Conservation (phyloP, 2,329 filamentous ascomycete genomes). For the Beauveria varroae region DNA sequence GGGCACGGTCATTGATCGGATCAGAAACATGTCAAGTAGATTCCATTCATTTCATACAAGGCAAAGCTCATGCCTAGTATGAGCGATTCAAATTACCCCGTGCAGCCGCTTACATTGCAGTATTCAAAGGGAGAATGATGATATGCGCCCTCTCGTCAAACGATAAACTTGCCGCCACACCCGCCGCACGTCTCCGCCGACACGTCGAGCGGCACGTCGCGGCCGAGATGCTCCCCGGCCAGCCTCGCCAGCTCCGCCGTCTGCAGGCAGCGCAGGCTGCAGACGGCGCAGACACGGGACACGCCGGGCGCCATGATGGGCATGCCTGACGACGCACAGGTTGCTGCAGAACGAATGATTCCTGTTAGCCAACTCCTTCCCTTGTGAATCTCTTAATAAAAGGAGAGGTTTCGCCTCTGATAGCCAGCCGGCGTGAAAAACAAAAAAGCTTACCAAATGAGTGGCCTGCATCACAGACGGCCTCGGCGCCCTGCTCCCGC, state of each 20-base stretch:
- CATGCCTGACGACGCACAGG: conserved; percentile 45
- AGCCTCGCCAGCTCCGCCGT: conserved; percentile 32
- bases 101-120: not conserved
- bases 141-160: conserved; percentile 16
- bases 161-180: conserved; percentile 36
- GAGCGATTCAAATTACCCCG: not conserved
- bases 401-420: too few relatives aligned
- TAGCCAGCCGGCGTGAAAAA: too few relatives aligned
- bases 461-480: conserved; percentile 32
- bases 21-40: too few relatives aligned
- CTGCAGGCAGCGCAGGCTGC: conserved; percentile 43
- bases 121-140: not conserved
- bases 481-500: conserved; percentile 24
- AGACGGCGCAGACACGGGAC: conserved; percentile 48
- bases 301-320: conserved; percentile 47
- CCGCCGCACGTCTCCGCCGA: conserved; percentile 30
- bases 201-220: conserved; percentile 22
- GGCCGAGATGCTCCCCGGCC: conserved; percentile 23
- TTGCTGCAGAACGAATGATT: conserved; percentile 23
- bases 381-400: too few relatives aligned
- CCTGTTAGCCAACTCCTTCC: not conserved
- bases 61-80: not conserved
- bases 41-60: too few relatives aligned
- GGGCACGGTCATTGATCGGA: too few relatives aligned
- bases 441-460: conserved; percentile 29